Evolutionary conservation across 306 rosid species (phyloP).

Genomic region (Trifolium subterraneum): DNA sequence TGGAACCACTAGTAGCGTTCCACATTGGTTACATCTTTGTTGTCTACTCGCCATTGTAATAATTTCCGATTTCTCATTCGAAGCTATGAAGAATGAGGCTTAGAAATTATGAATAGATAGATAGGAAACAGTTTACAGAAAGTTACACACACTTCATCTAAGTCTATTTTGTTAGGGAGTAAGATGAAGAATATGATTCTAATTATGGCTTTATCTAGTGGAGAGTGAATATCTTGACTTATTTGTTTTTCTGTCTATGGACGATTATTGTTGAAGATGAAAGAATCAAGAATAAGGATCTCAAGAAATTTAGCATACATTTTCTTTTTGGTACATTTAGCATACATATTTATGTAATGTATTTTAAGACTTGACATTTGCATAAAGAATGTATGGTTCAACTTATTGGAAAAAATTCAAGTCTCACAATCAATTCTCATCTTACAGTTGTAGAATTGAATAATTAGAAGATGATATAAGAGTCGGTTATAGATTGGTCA

Average conservation of each 20-base stretch:
- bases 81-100: background rate
- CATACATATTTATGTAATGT: background rate
- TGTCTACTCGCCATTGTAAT: constrained; percentile 9
- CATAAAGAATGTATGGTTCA: background rate
- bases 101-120: background rate
- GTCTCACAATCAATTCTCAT: background rate
- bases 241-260: constrained; percentile 15
- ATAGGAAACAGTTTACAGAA: background rate
- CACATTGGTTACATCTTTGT: constrained; percentile 19
- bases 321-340: background rate
- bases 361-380: background rate
- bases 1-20: background rate
- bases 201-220: constrained; percentile 27
- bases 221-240: constrained; percentile 38
- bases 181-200: constrained; percentile 40
- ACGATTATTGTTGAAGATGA: background rate
- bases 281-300: constrained; percentile 26
- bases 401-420: background rate
- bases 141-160: background rate
- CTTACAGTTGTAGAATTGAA: background rate
- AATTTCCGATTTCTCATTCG: background rate
- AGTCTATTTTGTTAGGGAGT: background rate
- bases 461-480: background rate
- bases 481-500: background rate
- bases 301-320: background rate